These are phyloP conservation scores for Suillus lakei DNA, from an alignment of 768 basidiomycete genomes.

Conservation along the genomic window DNA sequence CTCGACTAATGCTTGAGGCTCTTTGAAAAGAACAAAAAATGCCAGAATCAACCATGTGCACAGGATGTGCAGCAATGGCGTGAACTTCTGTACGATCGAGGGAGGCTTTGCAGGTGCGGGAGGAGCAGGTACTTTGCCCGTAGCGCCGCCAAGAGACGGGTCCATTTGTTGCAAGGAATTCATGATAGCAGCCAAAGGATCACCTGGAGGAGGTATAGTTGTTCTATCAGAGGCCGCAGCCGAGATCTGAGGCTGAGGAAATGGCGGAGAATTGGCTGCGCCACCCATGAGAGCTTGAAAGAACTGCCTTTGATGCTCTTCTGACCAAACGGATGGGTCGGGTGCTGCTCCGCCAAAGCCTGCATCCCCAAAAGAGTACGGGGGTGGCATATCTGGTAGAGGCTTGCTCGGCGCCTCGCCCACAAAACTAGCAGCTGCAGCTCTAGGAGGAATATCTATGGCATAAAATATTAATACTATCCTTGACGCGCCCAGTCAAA, in stretches of 20 bases:
- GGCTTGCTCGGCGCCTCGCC: slow-evolving; percentile 41
- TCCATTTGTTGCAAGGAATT: slow-evolving; percentile 31
- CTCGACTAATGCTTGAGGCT: slow-evolving; percentile 56
- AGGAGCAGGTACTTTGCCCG: slow-evolving; percentile 34
- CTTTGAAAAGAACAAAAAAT: slow-evolving; percentile 70
- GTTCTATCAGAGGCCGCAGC: slow-evolving; percentile 20
- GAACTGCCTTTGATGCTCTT: slow-evolving; percentile 71
- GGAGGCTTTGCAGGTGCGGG: slow-evolving; percentile 35
- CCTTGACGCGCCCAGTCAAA: background rate
- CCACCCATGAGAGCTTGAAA: slow-evolving; percentile 64
- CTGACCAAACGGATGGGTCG: slow-evolving; percentile 66
- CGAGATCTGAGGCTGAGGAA: slow-evolving; percentile 11
- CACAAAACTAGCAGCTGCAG: slow-evolving; percentile 34
- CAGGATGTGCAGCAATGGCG: slow-evolving; percentile 69
- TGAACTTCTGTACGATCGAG: slow-evolving; percentile 58
- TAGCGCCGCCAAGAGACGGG: slow-evolving; percentile 21
- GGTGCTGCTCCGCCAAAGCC: slow-evolving; percentile 32
- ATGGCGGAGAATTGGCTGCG: slow-evolving; percentile 37
- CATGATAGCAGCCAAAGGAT: slow-evolving; percentile 54
- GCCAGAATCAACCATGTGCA: slow-evolving; percentile 67
- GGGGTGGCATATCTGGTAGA: slow-evolving; percentile 29
- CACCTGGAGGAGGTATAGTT: slow-evolving; percentile 34
- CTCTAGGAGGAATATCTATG: slow-evolving; percentile 19
- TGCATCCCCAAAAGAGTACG: slow-evolving; percentile 24
- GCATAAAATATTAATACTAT: background rate